Percentiles rank a stretch among this genome's conserved stretches.
Evolutionary conservation across 1,284 basidiomycete genomes (phyloP).

Genomic region (Ceratorhiza oryzae-sativae): DNA sequence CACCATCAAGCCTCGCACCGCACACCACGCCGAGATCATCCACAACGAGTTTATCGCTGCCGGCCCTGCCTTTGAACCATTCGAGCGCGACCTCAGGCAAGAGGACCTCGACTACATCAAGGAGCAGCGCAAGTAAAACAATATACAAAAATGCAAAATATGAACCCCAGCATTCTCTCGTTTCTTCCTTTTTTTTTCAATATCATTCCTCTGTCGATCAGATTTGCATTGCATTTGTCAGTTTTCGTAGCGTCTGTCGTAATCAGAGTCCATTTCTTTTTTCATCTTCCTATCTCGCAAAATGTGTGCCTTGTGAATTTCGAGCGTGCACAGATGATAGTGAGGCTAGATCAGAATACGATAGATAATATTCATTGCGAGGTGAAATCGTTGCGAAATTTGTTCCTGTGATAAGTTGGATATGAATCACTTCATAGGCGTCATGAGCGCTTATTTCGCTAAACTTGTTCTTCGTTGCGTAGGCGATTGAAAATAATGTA

Average conservation of each 20-base stretch:
- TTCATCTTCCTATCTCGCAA: not conserved
- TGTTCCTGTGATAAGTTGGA: too few species aligned
- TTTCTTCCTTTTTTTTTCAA: not conserved
- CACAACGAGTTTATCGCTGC: conserved; percentile 39
- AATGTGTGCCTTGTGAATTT: not conserved
- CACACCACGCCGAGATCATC: conserved; percentile 41
- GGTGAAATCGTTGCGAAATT: too few species aligned
- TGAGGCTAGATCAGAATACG: too few species aligned
- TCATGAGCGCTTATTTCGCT: too few species aligned
- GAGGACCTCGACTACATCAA: conserved; percentile 36
- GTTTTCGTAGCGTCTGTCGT: not conserved
- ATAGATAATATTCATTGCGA: too few species aligned
- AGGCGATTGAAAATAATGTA: too few species aligned
- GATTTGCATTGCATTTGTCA: not conserved
- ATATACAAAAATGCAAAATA: too few species aligned
- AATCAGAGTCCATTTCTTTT: not conserved
- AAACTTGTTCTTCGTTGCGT: too few species aligned
- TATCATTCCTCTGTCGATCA: not conserved
- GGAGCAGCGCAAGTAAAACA: conserved; percentile 29
- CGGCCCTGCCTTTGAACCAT: conserved; percentile 40
- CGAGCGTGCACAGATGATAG: too few species aligned
- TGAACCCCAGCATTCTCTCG: not conserved
- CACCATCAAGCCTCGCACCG: conserved; percentile 33
- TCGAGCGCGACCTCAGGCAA: conserved; percentile 36
- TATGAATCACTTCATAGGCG: too few species aligned